These are phyloP conservation scores for Camellia japonica DNA, from an alignment of 148 eudicot genomes.

Conservation along the genomic window DNA sequence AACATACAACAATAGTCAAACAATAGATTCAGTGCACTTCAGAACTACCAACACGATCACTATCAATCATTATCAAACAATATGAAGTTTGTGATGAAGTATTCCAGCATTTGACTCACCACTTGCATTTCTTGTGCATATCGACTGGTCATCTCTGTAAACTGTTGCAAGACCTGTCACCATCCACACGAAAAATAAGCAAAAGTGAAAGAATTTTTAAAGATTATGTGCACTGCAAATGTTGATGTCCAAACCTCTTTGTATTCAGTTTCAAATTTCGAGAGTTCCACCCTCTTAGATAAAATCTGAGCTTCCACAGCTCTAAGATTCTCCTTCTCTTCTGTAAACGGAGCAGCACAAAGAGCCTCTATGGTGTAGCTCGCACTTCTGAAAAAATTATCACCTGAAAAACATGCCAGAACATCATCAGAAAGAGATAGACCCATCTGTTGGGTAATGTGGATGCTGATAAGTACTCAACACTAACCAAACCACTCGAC, in stretches of 20 bases:
- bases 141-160: conserved; percentile 87
- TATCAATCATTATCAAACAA: neutral
- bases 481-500: too few relatives aligned
- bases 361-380: conserved; percentile 86
- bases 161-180: conserved; percentile 74
- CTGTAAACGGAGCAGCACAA: conserved; percentile 59
- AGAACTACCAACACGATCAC: neutral
- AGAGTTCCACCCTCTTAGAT: conserved; percentile 79
- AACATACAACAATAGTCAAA: neutral
- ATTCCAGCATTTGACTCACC: conserved; percentile 39
- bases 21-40: neutral
- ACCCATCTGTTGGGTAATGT: neutral
- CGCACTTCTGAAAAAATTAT: conserved; percentile 85
- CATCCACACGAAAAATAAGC: conserved; percentile 17
- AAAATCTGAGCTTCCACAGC: conserved; percentile 74
- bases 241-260: conserved; percentile 58
- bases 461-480: too few relatives aligned
- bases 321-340: conserved; percentile 80
- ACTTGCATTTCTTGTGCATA: conserved; percentile 87
- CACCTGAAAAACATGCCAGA: conserved; percentile 45
- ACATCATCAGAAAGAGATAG: conserved; percentile 4
- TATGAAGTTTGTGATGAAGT: neutral
- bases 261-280: conserved; percentile 88
- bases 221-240: neutral
- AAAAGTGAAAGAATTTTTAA: neutral